Evolutionary conservation across 2,329 filamentous ascomycete genomes (phyloP).

Genomic region (Aspergillus ustus): DNA sequence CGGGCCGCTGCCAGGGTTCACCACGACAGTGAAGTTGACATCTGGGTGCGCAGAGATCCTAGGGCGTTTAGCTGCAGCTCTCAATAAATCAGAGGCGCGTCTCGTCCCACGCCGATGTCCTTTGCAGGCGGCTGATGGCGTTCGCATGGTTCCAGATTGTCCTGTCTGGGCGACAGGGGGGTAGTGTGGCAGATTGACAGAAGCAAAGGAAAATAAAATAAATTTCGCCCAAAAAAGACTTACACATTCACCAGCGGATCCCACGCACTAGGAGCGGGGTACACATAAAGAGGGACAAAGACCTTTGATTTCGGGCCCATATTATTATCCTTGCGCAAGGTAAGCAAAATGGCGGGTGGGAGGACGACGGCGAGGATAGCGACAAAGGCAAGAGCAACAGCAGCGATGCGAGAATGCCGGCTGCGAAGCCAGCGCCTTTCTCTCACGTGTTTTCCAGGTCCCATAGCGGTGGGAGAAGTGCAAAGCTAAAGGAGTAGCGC

Average conservation of each 20-base stretch:
- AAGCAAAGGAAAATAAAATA: constrained; percentile 18
- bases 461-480: constrained; percentile 25
- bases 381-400: constrained; percentile 33
- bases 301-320: constrained; percentile 47
- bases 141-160: constrained; percentile 21
- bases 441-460: constrained; percentile 40
- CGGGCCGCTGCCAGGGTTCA: constrained; percentile 55
- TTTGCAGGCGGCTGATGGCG: constrained; percentile 22
- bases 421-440: constrained; percentile 33
- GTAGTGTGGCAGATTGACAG: constrained; percentile 7
- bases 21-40: constrained; percentile 55
- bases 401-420: constrained; percentile 34
- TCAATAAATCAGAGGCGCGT: constrained; percentile 15
- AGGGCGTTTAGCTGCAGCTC: constrained; percentile 32
- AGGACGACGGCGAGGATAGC: constrained; percentile 38
- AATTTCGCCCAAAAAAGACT: constrained; percentile 23
- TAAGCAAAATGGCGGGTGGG: constrained; percentile 40
- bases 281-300: constrained; percentile 56
- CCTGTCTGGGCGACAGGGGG: constrained; percentile 14
- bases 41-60: constrained; percentile 45
- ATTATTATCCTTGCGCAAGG: constrained; percentile 38
- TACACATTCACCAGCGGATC: constrained; percentile 51
- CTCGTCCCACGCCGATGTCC: constrained; percentile 21
- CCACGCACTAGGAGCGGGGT: constrained; percentile 54
- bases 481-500: constrained; percentile 14